Base-by-base conservation (phyloP, 192 early-diverging fungal genomes). In the Entrophospora sp. region DNA sequence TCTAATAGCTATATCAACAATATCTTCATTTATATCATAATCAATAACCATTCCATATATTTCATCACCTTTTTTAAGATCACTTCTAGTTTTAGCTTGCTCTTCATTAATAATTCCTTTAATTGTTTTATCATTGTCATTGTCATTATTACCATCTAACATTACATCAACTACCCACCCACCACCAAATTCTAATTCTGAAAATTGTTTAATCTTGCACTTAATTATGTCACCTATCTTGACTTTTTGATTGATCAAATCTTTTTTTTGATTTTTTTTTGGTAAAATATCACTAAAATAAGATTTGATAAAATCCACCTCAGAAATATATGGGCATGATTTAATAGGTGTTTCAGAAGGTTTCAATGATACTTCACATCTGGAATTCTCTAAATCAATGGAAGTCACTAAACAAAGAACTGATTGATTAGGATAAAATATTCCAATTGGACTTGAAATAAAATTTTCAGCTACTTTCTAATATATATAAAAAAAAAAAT, bases 351-450 rank as follows among this genome's bases (percentile, higher is more conserved):
- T 75, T 4, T 69, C 75, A 0, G 89, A 91, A 30, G 74, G 71
- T 74, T 93, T 93, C 49, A 93, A 76, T 22, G 83, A 79, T 16
- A 92, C 73, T 8, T 81, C 71, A 18, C 84, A 68, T 65, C 74
- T 77, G 6, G 73, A 68, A 42, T 66, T 72, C 16, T 75, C 75
- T 37, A 18, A 45, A 30, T 91, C 83, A 30, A 90, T 73, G 31
- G 64, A 69, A 44, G 67, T 61, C n/a, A 94, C 76, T 31, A 60
- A 70, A 9, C 81, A 83, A 35, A 89, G 35, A 6, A 94, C 90
- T 13, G 88, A 87, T 69, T 94, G 91, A 49, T 85, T 81, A 24
- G 55, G 57, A 31, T 74, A 48, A 52, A 90, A 81, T 22, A 72
- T 45, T 13, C 85, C 81, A 40, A 72, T 69, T 0, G 85, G 70